A percentile compares a stretch with the other conserved stretches of the same genome.
Evolutionary conservation across 2,329 filamentous ascomycete species (phyloP).

Genomic region (Fusarium abutilonis): DNA sequence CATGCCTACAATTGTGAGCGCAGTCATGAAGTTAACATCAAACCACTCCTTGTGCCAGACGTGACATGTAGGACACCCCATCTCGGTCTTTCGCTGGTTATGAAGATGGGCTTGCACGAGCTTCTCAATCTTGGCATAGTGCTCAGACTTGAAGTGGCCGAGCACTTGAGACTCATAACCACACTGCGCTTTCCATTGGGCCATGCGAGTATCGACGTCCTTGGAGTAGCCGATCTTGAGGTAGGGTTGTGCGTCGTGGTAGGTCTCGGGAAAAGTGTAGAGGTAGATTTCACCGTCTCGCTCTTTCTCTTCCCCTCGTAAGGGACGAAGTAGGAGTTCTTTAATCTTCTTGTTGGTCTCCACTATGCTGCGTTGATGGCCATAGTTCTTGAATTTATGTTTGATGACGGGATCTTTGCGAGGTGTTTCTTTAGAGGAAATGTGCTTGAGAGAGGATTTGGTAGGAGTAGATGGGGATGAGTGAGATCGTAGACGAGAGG

Average conservation of each 20-base stretch:
- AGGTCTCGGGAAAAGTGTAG: conserved; percentile 39
- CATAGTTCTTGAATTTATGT: conserved; percentile 38
- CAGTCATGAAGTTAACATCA: conserved; percentile 27
- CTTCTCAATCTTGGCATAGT: conserved; percentile 44
- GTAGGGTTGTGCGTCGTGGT: conserved; percentile 23
- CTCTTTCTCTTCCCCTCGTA: neutral
- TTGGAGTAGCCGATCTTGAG: conserved; percentile 48
- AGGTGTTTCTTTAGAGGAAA: neutral
- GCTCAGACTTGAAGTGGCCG: conserved; percentile 20
- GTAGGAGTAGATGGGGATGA: neutral
- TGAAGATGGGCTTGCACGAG: conserved; percentile 46
- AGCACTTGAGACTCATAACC: conserved; percentile 40
- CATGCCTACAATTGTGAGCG: conserved; percentile 30
- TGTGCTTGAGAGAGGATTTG: neutral
- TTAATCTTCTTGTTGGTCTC: conserved; percentile 36
- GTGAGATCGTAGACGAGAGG: neutral
- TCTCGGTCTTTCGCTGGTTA: conserved; percentile 43
- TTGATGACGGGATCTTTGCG: neutral
- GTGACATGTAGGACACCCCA: conserved; percentile 39
- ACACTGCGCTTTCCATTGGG: conserved; percentile 37
- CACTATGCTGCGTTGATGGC: conserved; percentile 2
- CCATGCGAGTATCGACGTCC: conserved; percentile 40
- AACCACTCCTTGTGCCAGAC: conserved; percentile 47
- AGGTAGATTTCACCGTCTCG: conserved; percentile 41
- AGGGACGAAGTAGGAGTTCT: conserved; percentile 15